phyloP scores from a whole-genome alignment of 139 green algal genomes.

The Dunaliella primolecta region DNA sequence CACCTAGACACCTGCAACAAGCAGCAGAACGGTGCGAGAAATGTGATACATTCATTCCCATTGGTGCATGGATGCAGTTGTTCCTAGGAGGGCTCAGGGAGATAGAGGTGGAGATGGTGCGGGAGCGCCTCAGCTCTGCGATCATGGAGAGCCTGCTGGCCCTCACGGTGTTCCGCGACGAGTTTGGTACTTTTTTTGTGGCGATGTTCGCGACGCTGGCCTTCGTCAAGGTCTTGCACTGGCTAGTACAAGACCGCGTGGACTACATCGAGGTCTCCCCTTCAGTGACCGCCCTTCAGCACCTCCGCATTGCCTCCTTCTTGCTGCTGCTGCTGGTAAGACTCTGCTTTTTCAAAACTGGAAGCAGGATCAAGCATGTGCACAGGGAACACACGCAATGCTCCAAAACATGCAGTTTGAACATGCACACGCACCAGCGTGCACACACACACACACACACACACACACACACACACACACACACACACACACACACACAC shows the following conservation, averaged over 20 bases:
- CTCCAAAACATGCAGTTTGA: too few species aligned
- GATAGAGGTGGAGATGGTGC: conserved; percentile 89
- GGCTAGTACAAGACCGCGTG: conserved; percentile 87
- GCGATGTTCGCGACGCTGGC: conserved; percentile 89
- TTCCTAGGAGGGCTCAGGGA: conserved; percentile 93
- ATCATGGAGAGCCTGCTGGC: conserved; percentile 97
- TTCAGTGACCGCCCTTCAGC: conserved; percentile 64
- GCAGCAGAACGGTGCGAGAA: too few species aligned
- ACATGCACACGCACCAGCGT: conserved; percentile 3
- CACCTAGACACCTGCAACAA: background rate
- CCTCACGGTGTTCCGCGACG: conserved; percentile 96
- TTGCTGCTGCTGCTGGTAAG: conserved; percentile 77
- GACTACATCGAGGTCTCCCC: conserved; percentile 93
- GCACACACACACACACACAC: conserved; percentile 7
- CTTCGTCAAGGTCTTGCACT: conserved; percentile 96
- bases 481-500: conserved; percentile 10
- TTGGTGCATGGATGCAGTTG: too few species aligned
- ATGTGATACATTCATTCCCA: too few species aligned
- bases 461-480: conserved; percentile 8
- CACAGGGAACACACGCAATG: too few species aligned
- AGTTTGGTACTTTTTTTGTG: conserved; percentile 79
- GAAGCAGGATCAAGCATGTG: background rate
- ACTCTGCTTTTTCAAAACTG: background rate
- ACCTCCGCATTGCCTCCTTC: conserved; percentile 79
- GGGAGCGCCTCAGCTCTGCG: conserved; percentile 75